Evolutionary conservation across 371 early-diverging fungal genomes (phyloP).

Genomic region (Batkoa obscura): DNA sequence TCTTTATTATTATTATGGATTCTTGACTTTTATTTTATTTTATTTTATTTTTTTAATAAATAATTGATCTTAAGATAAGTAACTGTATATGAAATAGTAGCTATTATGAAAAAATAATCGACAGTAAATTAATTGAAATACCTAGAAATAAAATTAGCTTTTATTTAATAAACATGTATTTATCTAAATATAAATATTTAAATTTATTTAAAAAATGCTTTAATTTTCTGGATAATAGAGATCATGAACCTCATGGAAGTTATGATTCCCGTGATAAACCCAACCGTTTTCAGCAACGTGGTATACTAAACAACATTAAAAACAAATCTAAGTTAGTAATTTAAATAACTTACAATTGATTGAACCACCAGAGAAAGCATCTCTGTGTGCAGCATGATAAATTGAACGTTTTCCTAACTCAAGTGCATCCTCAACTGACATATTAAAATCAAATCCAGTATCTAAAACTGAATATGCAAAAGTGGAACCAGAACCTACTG

Average conservation of each 20-base stretch:
- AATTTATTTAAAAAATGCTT: too few species aligned
- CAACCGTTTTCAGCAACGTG: constrained; percentile 86
- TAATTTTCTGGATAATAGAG: not conserved
- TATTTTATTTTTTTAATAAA: too few species aligned
- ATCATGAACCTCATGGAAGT: constrained; percentile 75
- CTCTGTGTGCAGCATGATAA: constrained; percentile 97
- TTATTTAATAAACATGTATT: too few species aligned
- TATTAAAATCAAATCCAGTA: constrained; percentile 72
- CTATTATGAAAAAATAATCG: too few species aligned
- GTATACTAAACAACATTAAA: constrained; percentile 41
- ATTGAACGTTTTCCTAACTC: constrained; percentile 93
- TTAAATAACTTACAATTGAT: constrained; percentile 47
- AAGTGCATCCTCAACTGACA: constrained; percentile 84
- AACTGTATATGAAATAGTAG: too few species aligned
- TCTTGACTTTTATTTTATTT: too few species aligned
- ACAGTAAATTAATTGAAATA: too few species aligned
- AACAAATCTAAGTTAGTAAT: not conserved
- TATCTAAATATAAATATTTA: too few species aligned
- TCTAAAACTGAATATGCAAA: constrained; percentile 97
- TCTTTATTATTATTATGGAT: too few species aligned
- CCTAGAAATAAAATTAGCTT: too few species aligned
- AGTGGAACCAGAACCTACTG: constrained; percentile 95
- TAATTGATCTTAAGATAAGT: too few species aligned
- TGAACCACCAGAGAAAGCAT: constrained; percentile 96
- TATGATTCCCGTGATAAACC: constrained; percentile 68